Percentiles rank a stretch among this genome's conserved stretches.
Conservation (phyloP, 2,329 filamentous ascomycete genomes). For the Coccinonectria pachysandricola region DNA sequence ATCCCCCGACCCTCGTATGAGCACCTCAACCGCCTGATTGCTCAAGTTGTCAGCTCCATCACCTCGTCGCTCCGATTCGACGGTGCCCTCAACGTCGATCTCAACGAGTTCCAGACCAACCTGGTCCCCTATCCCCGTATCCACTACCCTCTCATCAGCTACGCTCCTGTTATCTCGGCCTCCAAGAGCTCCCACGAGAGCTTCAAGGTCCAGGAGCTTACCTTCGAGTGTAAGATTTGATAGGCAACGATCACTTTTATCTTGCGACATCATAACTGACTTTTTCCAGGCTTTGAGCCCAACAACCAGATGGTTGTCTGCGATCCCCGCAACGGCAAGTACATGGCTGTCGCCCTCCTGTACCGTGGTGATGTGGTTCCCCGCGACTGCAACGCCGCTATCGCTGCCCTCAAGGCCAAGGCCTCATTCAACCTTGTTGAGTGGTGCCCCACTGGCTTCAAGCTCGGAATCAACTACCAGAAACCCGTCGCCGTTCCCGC, state of each 20-base stretch:
- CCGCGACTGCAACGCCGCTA: slow-evolving; percentile 57
- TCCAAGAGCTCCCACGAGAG: slow-evolving; percentile 76
- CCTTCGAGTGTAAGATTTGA: slow-evolving; percentile 55
- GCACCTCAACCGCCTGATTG: slow-evolving; percentile 63
- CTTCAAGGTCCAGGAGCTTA: slow-evolving; percentile 74
- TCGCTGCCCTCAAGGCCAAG: slow-evolving; percentile 60
- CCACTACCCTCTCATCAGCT: slow-evolving; percentile 64
- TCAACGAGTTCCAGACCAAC: slow-evolving; percentile 73
- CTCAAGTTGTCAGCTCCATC: slow-evolving; percentile 65
- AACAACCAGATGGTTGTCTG: slow-evolving; percentile 74
- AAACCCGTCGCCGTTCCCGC: slow-evolving; percentile 50
- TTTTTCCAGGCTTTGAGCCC: slow-evolving; percentile 54
- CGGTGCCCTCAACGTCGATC: slow-evolving; percentile 61
- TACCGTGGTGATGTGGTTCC: slow-evolving; percentile 64
- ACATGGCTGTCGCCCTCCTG: slow-evolving; percentile 64
- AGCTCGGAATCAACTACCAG: slow-evolving; percentile 68
- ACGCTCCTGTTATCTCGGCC: slow-evolving; percentile 60
- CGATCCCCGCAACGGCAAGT: slow-evolving; percentile 64
- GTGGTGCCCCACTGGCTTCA: slow-evolving; percentile 68
- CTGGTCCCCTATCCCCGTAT: slow-evolving; percentile 64
- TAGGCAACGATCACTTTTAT: too few species aligned
- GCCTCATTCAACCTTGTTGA: slow-evolving; percentile 63
- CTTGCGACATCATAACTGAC: too few species aligned
- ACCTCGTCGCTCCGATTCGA: slow-evolving; percentile 64
- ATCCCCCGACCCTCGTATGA: slow-evolving; percentile 59